Evolutionary conservation across 768 basidiomycete species (phyloP).

Genomic region (Xerocomellus chrysenteron): DNA sequence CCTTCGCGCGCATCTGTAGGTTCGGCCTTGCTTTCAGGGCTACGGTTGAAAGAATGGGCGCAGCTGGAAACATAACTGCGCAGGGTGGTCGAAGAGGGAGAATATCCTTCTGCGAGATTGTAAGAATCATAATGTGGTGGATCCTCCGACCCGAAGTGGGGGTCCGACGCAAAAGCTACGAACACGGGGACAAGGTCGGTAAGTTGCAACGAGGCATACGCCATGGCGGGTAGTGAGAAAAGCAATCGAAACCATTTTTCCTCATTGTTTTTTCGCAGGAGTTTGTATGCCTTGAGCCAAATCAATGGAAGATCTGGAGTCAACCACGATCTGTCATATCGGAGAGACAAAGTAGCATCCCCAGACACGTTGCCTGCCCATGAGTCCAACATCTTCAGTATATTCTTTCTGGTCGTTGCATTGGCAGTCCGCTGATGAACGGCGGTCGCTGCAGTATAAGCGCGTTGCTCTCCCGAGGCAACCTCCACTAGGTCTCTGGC

Average conservation of each 20-base stretch:
- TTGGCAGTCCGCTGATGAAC: not conserved
- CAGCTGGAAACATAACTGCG: not conserved
- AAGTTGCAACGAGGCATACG: slow-evolving; percentile 20
- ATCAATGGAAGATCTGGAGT: slow-evolving; percentile 10
- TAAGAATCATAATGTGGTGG: slow-evolving; percentile 20
- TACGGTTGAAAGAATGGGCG: slow-evolving; percentile 5
- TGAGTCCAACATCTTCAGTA: slow-evolving; percentile 9
- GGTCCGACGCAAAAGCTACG: slow-evolving; percentile 28
- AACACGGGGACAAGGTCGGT: slow-evolving; percentile 27
- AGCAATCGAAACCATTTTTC: slow-evolving; percentile 20
- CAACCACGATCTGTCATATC: slow-evolving; percentile 33
- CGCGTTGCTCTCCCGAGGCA: slow-evolving; percentile 8
- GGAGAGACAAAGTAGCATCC: slow-evolving; percentile 7
- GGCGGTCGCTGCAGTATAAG: slow-evolving; percentile 9
- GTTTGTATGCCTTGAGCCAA: slow-evolving; percentile 32
- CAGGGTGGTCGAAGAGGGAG: slow-evolving; percentile 1
- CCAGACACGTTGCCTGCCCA: slow-evolving; percentile 1
- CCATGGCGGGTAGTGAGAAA: slow-evolving; percentile 36
- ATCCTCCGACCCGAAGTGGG: slow-evolving; percentile 2
- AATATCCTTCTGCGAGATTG: slow-evolving; percentile 7
- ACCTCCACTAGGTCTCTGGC: slow-evolving; percentile 6
- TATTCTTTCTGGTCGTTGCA: not conserved
- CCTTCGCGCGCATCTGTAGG: not conserved
- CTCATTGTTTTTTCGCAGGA: slow-evolving; percentile 16
- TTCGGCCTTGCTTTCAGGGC: slow-evolving; percentile 8